Percentiles rank a stretch among this genome's conserved stretches.
Evolutionary conservation across 805 yeast species (phyloP).

Genomic region (Candida gorgasii): DNA sequence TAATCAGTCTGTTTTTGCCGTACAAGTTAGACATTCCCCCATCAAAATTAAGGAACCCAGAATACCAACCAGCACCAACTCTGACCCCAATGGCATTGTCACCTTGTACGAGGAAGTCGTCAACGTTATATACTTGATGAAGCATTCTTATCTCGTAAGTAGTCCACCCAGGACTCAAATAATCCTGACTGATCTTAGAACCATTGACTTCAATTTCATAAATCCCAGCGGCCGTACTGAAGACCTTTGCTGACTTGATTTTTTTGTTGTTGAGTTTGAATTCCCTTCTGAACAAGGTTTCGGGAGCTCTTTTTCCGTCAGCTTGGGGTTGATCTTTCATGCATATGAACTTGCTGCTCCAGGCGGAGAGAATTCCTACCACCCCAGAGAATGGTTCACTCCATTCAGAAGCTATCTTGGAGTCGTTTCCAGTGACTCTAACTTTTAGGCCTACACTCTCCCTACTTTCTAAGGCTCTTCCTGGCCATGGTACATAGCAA

Average conservation of each 20-base stretch:
- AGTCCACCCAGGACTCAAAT: not conserved
- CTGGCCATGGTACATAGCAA: not conserved
- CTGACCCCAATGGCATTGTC: slow-evolving; percentile 19
- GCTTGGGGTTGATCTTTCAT: not conserved
- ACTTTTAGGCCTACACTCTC: not conserved
- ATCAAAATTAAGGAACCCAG: slow-evolving; percentile 22
- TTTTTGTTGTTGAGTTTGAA: too few relatives aligned
- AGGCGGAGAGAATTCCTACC: not conserved
- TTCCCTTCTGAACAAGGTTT: not conserved
- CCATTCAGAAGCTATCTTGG: not conserved
- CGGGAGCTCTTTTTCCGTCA: not conserved
- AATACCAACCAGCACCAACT: slow-evolving; percentile 22
- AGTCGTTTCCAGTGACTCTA: not conserved
- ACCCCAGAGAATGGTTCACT: not conserved
- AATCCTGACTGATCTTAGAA: not conserved
- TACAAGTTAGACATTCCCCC: slow-evolving; percentile 22
- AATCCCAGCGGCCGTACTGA: not conserved
- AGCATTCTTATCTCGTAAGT: not conserved
- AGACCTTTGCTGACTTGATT: not conserved
- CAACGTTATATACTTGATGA: not conserved
- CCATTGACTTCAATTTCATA: not conserved
- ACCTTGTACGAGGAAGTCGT: too few relatives aligned
- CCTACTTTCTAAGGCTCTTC: not conserved
- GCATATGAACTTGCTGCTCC: not conserved
- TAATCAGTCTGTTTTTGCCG: slow-evolving; percentile 19